Base-by-base conservation (phyloP, 2,329 filamentous ascomycete genomes). In the Claviceps africana region DNA sequence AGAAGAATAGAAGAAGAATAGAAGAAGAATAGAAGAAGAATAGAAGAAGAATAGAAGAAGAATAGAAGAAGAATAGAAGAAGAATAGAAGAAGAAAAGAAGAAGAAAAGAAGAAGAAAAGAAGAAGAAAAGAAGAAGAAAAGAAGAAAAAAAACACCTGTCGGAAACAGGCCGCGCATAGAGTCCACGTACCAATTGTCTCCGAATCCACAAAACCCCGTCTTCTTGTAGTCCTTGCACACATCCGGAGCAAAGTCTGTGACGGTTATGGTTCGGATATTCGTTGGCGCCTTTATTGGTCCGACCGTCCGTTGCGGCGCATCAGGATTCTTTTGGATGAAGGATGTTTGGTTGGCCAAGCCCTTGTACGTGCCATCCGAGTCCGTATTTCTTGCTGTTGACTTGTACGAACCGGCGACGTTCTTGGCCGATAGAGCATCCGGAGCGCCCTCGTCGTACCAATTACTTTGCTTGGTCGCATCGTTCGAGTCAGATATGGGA, bases 151-250 rank as follows among this genome's bases (percentile, higher is more conserved):
- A 45, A 44, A 45, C 6, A 45, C 22, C 31, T 42, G 42, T 22
- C 11, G 28, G n/a, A n/a, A 9, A 19, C 21, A 30, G n/a, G 19
- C 19, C 15, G 33, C 6, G 8, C 11, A 17, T 15, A 21, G 28
- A 15, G 63, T 9, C 4, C 15, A 55, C 57, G 17, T 48, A 57
- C 57, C 82, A 22, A 71, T 86, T 57, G 11, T 67, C 64, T 0
- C 64, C 63, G 13, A 60, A 67, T 0, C 65, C 65, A 40, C 65
- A 69, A 15, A 57, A 63, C 0, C 85, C 85, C 0, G 83, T 93
- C 61, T 86, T 78, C 59, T 91, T 91, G 68, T 88, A 93, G 64
- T 97, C 93, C 66, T 97, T 97, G 70, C 93, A 98, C 0, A 95
- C 86, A 58, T 97, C 91, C 0, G 91, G 88, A 0, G 86, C 85